These are phyloP conservation scores for Aspergillus sojae DNA, from an alignment of 2,329 filamentous ascomycete species.

Conservation along the genomic window DNA sequence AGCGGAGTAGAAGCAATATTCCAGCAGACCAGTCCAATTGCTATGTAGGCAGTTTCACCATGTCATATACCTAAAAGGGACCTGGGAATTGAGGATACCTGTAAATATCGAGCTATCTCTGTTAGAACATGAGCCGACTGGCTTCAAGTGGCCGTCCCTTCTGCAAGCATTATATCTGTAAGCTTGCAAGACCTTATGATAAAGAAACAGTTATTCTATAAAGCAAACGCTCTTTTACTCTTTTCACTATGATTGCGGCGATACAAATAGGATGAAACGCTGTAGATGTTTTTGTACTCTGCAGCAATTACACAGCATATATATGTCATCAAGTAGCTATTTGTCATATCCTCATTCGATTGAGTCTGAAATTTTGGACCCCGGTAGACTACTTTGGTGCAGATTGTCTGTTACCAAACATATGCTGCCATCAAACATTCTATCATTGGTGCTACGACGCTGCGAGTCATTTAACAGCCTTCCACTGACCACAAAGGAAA, in stretches of 20 bases:
- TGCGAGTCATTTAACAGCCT: constrained; percentile 24
- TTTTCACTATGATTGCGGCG: not conserved
- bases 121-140: not conserved
- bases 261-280: not conserved
- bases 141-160: too few species aligned
- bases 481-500: not conserved
- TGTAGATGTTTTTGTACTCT: not conserved
- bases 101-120: not conserved
- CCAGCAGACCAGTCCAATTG: not conserved
- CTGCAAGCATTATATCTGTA: too few species aligned
- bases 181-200: not conserved
- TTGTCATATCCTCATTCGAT: not conserved
- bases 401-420: not conserved
- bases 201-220: not conserved
- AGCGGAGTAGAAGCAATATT: not conserved
- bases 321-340: not conserved
- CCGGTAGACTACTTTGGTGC: too few species aligned
- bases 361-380: not conserved
- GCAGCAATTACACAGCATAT: not conserved
- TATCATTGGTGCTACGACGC: constrained; percentile 6
- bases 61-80: not conserved
- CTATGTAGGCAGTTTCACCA: not conserved
- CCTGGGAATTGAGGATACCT: not conserved
- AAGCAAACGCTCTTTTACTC: not conserved
- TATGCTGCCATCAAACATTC: not conserved